Percentiles rank a stretch among this genome's conserved stretches.
Evolutionary conservation across 257 asterid species (phyloP).

Genomic region (Cordia subcordata): DNA sequence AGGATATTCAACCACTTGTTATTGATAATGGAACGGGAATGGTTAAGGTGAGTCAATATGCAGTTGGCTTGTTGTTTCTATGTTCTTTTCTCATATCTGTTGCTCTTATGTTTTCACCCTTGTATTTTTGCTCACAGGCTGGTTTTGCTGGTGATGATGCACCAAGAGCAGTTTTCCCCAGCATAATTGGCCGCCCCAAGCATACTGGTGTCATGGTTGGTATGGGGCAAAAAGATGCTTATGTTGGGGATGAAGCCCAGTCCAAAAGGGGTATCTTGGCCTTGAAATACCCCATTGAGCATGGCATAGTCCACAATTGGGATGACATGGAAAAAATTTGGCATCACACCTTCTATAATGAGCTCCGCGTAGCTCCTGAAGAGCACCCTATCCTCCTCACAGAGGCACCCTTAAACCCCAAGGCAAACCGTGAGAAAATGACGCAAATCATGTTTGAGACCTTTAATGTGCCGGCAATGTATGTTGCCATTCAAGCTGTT

Average conservation of each 20-base stretch:
- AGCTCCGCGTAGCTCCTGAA: conserved; percentile 48
- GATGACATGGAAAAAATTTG: conserved; percentile 52
- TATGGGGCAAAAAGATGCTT: conserved; percentile 45
- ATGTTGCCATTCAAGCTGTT: conserved; percentile 46
- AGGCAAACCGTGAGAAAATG: conserved; percentile 44
- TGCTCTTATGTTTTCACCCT: not conserved
- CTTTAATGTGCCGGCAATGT: conserved; percentile 45
- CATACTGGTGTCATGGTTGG: conserved; percentile 46
- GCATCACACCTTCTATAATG: conserved; percentile 43
- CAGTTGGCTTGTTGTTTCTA: not conserved
- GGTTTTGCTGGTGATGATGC: conserved; percentile 52
- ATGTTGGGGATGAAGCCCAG: conserved; percentile 47
- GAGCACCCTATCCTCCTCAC: conserved; percentile 46
- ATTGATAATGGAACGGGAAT: conserved; percentile 44
- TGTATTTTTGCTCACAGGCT: conserved; percentile 14
- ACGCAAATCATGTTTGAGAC: conserved; percentile 47
- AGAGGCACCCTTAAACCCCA: conserved; percentile 47
- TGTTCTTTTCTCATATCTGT: not conserved
- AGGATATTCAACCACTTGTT: conserved; percentile 42
- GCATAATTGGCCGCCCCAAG: conserved; percentile 41
- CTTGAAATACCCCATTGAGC: conserved; percentile 43
- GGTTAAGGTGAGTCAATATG: conserved; percentile 27
- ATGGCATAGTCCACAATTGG: conserved; percentile 49
- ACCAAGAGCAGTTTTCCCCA: conserved; percentile 44
- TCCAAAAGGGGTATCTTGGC: conserved; percentile 41